These are phyloP conservation scores for Ensete ventricosum DNA, from an alignment of 176 grass and related monocot species.

Conservation along the genomic window DNA sequence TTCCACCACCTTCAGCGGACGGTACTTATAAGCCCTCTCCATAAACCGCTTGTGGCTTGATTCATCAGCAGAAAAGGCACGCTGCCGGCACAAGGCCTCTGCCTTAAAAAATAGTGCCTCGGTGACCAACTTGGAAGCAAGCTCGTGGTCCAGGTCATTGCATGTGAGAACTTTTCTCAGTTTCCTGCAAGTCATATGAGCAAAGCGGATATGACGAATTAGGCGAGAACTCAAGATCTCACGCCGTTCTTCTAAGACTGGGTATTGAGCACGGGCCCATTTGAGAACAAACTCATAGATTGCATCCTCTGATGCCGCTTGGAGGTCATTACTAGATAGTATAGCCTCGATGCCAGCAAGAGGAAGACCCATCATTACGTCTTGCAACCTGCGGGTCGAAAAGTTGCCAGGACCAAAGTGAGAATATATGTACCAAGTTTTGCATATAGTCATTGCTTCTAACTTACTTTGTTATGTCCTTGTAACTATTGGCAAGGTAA, in stretches of 20 bases:
- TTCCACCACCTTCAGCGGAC: conserved; percentile 23
- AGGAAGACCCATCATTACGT: conserved; percentile 21
- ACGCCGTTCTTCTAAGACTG: conserved; percentile 13
- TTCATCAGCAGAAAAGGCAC: conserved; percentile 6
- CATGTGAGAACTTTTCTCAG: conserved; percentile 20
- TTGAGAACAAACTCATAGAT: conserved; percentile 29
- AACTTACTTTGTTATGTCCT: conserved; percentile 24
- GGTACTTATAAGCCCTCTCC: conserved; percentile 27
- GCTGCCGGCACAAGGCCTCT: conserved; percentile 10
- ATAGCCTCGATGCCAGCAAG: conserved; percentile 24
- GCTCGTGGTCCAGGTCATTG: conserved; percentile 21
- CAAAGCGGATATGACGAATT: conserved; percentile 13
- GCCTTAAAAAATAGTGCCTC: conserved; percentile 32
- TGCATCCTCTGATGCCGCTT: conserved; percentile 23
- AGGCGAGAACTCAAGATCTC: conserved; percentile 18
- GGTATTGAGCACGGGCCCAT: conserved; percentile 20
- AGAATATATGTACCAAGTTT: not conserved
- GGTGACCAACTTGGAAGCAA: conserved; percentile 15
- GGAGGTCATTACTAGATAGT: conserved; percentile 24
- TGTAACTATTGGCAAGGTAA: conserved; percentile 23
- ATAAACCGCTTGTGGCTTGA: conserved; percentile 1
- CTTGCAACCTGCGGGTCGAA: conserved; percentile 12
- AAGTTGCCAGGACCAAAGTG: not conserved
- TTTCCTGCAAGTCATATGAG: conserved; percentile 26
- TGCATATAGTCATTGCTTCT: not conserved